Percentiles rank a stretch among this genome's conserved stretches.
phyloP scores from a whole-genome alignment of 768 basidiomycete species.

The Macrolepiota fuliginosa region DNA sequence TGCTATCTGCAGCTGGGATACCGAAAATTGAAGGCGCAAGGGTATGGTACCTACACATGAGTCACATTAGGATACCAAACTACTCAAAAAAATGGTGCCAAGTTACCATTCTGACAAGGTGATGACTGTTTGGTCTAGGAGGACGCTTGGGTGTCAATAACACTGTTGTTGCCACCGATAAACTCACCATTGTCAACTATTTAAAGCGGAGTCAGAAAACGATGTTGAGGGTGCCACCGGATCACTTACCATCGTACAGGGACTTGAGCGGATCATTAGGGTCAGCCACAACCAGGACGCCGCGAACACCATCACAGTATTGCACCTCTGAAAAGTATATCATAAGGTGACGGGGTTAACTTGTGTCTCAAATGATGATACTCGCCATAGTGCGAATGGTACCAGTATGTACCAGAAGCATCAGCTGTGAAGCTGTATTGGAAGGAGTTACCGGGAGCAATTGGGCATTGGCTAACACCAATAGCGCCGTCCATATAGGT shows the following conservation, averaged over 20 bases:
- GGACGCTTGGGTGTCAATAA: not conserved
- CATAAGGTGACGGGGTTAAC: no score
- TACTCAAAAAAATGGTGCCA: not conserved
- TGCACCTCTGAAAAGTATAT: conserved; percentile 23
- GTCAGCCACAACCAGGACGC: conserved; percentile 45
- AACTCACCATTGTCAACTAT: conserved; percentile 31
- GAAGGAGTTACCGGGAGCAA: conserved; percentile 35
- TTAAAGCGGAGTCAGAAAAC: not conserved
- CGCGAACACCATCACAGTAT: conserved; percentile 55
- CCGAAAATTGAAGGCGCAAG: conserved; percentile 20
- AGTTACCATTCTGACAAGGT: not conserved
- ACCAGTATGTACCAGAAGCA: conserved; percentile 47
- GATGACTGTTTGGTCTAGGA: not conserved
- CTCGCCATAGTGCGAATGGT: conserved; percentile 29
- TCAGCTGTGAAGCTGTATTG: conserved; percentile 33
- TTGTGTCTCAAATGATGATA: not conserved
- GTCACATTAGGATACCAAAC: not conserved
- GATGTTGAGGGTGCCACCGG: not conserved
- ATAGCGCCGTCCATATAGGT: conserved; percentile 39
- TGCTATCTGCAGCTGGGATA: conserved; percentile 24
- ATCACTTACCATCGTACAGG: conserved; percentile 18
- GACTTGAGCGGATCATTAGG: conserved; percentile 29
- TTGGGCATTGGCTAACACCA: conserved; percentile 40
- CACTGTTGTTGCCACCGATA: not conserved
- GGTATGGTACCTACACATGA: conserved; percentile 25